These are phyloP conservation scores for Omphalotus olearius DNA, from an alignment of 1,284 basidiomycete genomes.

Conservation along the genomic window DNA sequence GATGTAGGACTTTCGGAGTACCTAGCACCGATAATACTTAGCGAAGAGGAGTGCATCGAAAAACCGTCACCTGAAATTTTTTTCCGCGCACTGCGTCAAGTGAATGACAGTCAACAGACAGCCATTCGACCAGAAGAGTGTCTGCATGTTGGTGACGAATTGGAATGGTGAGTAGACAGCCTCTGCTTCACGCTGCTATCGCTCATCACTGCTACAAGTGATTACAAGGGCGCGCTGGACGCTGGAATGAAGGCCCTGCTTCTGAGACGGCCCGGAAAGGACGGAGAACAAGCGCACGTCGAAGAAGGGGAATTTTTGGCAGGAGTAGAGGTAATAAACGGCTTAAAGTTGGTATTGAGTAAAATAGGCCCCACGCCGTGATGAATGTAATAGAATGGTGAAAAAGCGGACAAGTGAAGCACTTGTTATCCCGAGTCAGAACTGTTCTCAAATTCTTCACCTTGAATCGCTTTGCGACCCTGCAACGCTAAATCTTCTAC, in stretches of 20 bases:
- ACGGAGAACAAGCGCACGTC: constrained; percentile 46
- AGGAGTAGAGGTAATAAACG: constrained; percentile 34
- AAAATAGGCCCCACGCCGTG: not conserved
- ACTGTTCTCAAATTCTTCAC: constrained; percentile 10
- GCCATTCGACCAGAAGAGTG: constrained; percentile 37
- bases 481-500: constrained; percentile 59
- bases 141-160: constrained; percentile 71
- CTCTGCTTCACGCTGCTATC: constrained; percentile 1
- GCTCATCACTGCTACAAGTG: constrained; percentile 35
- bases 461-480: constrained; percentile 25
- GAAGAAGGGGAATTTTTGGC: constrained; percentile 35
- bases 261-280: constrained; percentile 44
- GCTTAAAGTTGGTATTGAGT: constrained; percentile 36
- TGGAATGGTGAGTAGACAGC: constrained; percentile 44
- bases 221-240: constrained; percentile 59
- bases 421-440: not conserved
- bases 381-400: not conserved
- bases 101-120: constrained; percentile 23
- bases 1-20: constrained; percentile 50
- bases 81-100: constrained; percentile 33
- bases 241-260: constrained; percentile 60
- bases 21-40: constrained; percentile 54
- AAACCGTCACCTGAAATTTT: constrained; percentile 66
- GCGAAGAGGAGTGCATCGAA: constrained; percentile 61
- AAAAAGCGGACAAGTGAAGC: no score